Conservation (phyloP, 192 early-diverging fungal species). For the Podila epigama region DNA sequence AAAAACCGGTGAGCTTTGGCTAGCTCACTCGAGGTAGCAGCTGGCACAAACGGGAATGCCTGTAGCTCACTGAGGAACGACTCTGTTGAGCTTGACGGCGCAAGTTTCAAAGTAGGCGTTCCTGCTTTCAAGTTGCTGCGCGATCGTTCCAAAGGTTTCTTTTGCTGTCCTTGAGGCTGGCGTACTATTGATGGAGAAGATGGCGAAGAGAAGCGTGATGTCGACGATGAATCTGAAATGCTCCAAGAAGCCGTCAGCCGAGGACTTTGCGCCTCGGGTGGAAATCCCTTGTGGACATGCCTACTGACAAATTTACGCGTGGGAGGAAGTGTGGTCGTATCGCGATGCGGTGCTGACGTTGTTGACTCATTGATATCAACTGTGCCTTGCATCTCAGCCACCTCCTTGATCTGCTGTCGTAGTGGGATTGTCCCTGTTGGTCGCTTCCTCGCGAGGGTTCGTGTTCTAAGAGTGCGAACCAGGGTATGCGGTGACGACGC, state of each 20-base stretch:
- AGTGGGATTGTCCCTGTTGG: not conserved
- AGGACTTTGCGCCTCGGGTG: not conserved
- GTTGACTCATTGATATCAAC: no score
- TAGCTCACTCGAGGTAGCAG: conserved; percentile 29
- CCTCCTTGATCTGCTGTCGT: no score
- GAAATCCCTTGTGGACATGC: not conserved
- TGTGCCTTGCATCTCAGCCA: no score
- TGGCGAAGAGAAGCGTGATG: no score
- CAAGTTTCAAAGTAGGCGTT: not conserved
- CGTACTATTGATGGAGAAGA: not conserved
- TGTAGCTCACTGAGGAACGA: conserved; percentile 29
- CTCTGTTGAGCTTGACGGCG: not conserved
- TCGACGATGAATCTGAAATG: not conserved
- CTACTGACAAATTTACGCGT: not conserved
- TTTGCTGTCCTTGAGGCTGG: not conserved
- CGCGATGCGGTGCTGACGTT: no score
- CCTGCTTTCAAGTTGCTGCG: no score
- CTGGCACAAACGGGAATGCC: conserved; percentile 43
- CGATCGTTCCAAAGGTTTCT: no score
- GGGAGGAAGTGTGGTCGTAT: no score
- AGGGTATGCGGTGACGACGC: no score
- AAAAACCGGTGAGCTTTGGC: conserved; percentile 46
- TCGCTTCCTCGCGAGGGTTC: conserved; percentile 6
- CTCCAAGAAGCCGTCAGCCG: not conserved
- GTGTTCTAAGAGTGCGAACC: conserved; percentile 17